These are phyloP conservation scores for Pulveroboletus ridleyi DNA, from an alignment of 1,284 basidiomycete genomes.

Conservation along the genomic window DNA sequence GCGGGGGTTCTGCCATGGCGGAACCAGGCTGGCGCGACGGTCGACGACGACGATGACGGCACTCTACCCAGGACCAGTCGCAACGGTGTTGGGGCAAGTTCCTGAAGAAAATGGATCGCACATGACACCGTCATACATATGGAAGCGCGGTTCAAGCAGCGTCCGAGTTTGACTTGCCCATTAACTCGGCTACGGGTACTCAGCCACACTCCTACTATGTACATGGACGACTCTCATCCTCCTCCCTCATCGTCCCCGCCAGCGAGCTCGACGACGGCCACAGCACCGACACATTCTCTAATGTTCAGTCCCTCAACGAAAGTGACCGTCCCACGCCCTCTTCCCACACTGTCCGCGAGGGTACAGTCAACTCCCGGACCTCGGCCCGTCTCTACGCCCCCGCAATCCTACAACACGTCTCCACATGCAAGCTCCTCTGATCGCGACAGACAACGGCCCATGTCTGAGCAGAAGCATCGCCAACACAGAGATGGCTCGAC, in stretches of 20 bases:
- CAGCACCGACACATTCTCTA: constrained; percentile 8
- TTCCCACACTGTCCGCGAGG: constrained; percentile 31
- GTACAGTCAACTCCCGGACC: constrained; percentile 46
- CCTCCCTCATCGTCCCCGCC: constrained; percentile 25
- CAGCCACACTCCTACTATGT: constrained; percentile 28
- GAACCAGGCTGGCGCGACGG: constrained; percentile 18
- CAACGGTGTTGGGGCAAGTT: constrained; percentile 34
- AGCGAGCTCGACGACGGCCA: constrained; percentile 12
- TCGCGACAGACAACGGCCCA: constrained; percentile 41
- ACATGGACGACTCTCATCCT: constrained; percentile 21
- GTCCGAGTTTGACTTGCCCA: constrained; percentile 63
- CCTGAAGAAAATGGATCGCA: constrained; percentile 42
- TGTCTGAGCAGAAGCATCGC: constrained; percentile 41
- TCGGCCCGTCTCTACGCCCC: constrained; percentile 74
- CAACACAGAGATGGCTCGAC: constrained; percentile 38
- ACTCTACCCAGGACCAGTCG: constrained; percentile 42
- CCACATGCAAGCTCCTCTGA: constrained; percentile 39
- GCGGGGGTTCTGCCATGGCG: constrained; percentile 21
- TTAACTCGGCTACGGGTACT: constrained; percentile 30
- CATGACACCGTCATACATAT: constrained; percentile 62
- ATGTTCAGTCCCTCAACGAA: constrained; percentile 20
- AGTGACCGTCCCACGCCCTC: constrained; percentile 33
- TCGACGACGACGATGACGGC: constrained; percentile 41
- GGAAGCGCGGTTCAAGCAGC: constrained; percentile 56
- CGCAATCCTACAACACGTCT: constrained; percentile 51